Evolutionary conservation across 768 basidiomycete species (phyloP), one percentile per base, ranked within the genome.

Genomic region (Lactarius sp.): DNA sequence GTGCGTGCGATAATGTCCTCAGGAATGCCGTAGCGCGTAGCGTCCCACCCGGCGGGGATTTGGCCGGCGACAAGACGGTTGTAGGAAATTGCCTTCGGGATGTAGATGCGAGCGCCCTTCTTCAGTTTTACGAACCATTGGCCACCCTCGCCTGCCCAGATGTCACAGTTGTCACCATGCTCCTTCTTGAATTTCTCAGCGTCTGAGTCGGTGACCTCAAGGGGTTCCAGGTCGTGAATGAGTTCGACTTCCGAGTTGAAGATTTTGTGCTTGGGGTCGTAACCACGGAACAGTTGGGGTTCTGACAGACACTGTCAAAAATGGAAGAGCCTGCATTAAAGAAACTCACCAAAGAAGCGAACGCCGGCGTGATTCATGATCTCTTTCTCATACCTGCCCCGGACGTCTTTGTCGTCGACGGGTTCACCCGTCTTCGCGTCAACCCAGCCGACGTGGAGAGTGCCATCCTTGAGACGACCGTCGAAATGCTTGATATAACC

Each of bases 121-220:
- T 98, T 98, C 81, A 98, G 87, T 77, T 98, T 97, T 73, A 94
- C 94, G 71, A 92, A 94, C 92, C 90, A 97, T 72, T 96, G 92
- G n/a, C 90, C 93, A 14, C 88, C 88, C 72, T 90, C 88, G 51
- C 85, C 88, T 0, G 87, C 87, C 94, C 94, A 98, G 70, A 92
- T 84, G 72, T 99, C 96, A 72, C 92, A 94, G 73, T 94, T 96
- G 70, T 96, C 93, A 63, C 91, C 94, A 71, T 98, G 97, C 72
- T 98, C 92, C 61, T 89, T 82, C 79, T 97, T 96, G 85, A 96
- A 98, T 71, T 91, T 94, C 66, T 88, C 82, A 2, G 96, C 96
- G 70, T 99, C 97, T 34, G 84, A 84, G 60, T 92, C 86, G 14
- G 92, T 83, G 36, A 95, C 90, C 76, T 99, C 97, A 63, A 99